Conservation (phyloP, 1,284 basidiomycete species). For the Schizophyllum commune region DNA sequence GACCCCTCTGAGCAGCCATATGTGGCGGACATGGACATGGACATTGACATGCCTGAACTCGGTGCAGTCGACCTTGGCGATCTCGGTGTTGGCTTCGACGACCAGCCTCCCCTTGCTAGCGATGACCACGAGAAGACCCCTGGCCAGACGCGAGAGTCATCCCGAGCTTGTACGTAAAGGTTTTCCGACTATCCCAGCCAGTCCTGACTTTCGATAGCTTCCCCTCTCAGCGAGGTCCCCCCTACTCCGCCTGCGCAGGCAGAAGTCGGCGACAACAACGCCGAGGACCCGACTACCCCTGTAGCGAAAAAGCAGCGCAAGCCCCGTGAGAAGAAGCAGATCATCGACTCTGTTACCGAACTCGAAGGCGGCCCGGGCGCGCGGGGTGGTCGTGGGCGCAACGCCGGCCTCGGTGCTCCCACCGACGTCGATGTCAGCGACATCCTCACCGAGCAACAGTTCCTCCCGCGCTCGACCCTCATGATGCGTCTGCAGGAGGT, state of each 20-base stretch:
- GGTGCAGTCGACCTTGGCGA: conserved; percentile 33
- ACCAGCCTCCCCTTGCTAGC: conserved; percentile 26
- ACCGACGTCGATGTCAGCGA: conserved; percentile 60
- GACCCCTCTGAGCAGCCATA: conserved; percentile 60
- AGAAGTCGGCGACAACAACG: conserved; percentile 31
- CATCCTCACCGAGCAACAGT: conserved; percentile 74
- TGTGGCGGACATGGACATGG: conserved; percentile 36
- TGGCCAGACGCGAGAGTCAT: conserved; percentile 49
- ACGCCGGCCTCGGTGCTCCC: conserved; percentile 47
- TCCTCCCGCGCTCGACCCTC: conserved; percentile 75
- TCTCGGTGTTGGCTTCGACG: conserved; percentile 67
- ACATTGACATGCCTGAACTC: conserved; percentile 44
- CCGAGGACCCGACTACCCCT: conserved; percentile 24
- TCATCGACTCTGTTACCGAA: conserved; percentile 80
- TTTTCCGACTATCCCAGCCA: conserved; percentile 1
- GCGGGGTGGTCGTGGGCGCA: conserved; percentile 40
- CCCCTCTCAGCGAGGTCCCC: conserved; percentile 65
- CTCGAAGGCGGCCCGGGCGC: conserved; percentile 64
- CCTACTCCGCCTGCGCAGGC: conserved; percentile 58
- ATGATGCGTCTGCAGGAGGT: conserved; percentile 81
- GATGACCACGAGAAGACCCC: conserved; percentile 42
- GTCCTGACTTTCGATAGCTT: conserved; percentile 37
- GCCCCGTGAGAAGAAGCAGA: conserved; percentile 67
- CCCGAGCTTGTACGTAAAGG: conserved; percentile 56
- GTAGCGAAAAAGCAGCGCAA: conserved; percentile 39